Evolutionary conservation across 1,284 basidiomycete genomes (phyloP), one percentile per base, ranked within the genome.

Genomic region (Violaceomyces palustris): DNA sequence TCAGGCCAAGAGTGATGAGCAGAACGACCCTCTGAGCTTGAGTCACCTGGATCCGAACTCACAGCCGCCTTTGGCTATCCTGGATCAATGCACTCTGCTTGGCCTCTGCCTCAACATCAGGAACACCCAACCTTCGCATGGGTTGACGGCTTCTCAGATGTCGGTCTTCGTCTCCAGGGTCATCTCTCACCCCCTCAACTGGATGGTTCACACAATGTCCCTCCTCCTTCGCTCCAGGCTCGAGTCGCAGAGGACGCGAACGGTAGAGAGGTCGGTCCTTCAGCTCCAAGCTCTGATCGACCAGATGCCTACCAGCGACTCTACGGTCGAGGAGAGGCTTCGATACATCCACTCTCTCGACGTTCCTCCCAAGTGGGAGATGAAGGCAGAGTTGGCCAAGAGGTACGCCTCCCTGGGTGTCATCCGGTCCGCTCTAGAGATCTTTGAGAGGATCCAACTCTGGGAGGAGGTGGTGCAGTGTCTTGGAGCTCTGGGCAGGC

Each of bases 1-100:
- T 34, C 50, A 56, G 2, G 30, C 21, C 15, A 24, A 57, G 10
- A 11, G 38, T 4, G 17, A 22, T 14, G 28, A 30, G 30, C 18
- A 60, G 76, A 14, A 74, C 72, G 21, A 72, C 74, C 39, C 76
- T 75, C 3, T 57, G 68, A 1, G n/a, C n/a, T n/a, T n/a, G n/a
- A n/a, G n/a, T n/a, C 83, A 86, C 66, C 77, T 97, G 45, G 82
- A 93, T 71, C 91, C 91, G 0, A 79, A 83, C 5, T 76, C 82
- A 11, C 94, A 96, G 69, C 90, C 90, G 1, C 36, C 65, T 5
- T 44, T 73, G 1, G 53, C 63, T 2, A 66, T 67, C 3, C 50
- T 69, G 6, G 70, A 73, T 36, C 67, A 72, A 40, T 68, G 58
- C 43, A 61, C 57, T 9, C 54, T 73, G 23, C 60, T 73, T 6